A percentile compares a stretch with the other conserved stretches of the same genome.
Conservation (phyloP, 345 rosid genomes). For the Psidium friedrichsthalianum region DNA sequence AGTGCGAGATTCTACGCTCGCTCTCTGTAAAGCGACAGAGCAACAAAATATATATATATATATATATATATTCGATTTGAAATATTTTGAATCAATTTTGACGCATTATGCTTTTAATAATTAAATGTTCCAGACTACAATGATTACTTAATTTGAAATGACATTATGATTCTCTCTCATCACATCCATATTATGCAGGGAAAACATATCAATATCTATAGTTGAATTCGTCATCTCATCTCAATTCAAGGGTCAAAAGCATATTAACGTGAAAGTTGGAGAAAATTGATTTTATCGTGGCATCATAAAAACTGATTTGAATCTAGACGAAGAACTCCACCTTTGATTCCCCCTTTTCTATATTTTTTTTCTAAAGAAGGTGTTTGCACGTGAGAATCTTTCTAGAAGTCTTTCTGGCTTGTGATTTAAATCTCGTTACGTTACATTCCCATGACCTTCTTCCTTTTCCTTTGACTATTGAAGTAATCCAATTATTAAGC, state of each 20-base stretch:
- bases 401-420: not conserved
- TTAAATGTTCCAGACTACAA: not conserved
- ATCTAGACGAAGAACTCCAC: not conserved
- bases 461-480: not conserved
- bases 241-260: not conserved
- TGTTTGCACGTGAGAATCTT: not conserved
- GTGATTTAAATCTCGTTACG: not conserved
- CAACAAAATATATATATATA: too few relatives aligned
- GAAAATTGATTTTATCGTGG: not conserved
- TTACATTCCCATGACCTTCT: not conserved
- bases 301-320: accelerated
- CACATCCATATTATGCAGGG: accelerated
- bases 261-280: accelerated
- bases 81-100: not conserved
- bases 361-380: not conserved
- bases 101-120: not conserved
- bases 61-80: too few relatives aligned
- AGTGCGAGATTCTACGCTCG: accelerated
- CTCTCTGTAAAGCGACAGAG: too few relatives aligned
- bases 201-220: not conserved
- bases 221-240: not conserved
- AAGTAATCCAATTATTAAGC: not conserved
- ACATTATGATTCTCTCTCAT: not conserved
- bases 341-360: not conserved
- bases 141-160: accelerated